A percentile compares a stretch with the other conserved stretches of the same genome.
Conservation (phyloP, 495 filamentous ascomycete species). For the Tetracladium setigerum region DNA sequence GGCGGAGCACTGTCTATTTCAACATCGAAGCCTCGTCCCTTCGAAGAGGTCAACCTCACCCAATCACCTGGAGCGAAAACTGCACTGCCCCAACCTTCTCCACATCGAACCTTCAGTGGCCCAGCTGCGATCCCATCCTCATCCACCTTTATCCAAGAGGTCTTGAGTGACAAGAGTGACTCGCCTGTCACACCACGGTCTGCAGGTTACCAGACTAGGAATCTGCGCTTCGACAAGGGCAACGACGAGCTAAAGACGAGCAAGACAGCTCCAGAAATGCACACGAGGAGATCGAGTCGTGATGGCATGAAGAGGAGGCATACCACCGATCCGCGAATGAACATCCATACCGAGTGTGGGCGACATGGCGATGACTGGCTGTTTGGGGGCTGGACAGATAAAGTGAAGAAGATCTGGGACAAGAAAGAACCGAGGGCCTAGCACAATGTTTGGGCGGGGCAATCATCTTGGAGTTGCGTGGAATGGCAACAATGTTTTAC, state of each 20-base stretch:
- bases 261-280: not conserved
- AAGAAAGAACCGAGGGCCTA: not conserved
- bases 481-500: too few species aligned
- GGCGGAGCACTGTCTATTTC: not conserved
- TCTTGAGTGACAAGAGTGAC: not conserved
- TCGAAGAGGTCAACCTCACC: not conserved
- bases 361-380: constrained; percentile 18
- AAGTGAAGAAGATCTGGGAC: constrained; percentile 11
- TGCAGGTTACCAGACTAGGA: constrained; percentile 1
- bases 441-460: too few species aligned
- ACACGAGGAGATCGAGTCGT: not conserved
- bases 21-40: not conserved
- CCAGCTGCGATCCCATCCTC: constrained; percentile 2
- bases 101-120: not conserved
- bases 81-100: constrained; percentile 6
- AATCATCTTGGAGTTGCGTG: too few species aligned
- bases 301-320: constrained; percentile 10
- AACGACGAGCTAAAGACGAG: not conserved
- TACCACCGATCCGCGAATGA: constrained; percentile 3
- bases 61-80: constrained; percentile 1
- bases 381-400: constrained; percentile 10
- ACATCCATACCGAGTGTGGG: constrained; percentile 16
- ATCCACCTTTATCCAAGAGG: not conserved
- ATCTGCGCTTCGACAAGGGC: not conserved
- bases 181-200: constrained; percentile 1